Conservation (phyloP, 2,329 filamentous ascomycete genomes). For the Chalara sp. region DNA sequence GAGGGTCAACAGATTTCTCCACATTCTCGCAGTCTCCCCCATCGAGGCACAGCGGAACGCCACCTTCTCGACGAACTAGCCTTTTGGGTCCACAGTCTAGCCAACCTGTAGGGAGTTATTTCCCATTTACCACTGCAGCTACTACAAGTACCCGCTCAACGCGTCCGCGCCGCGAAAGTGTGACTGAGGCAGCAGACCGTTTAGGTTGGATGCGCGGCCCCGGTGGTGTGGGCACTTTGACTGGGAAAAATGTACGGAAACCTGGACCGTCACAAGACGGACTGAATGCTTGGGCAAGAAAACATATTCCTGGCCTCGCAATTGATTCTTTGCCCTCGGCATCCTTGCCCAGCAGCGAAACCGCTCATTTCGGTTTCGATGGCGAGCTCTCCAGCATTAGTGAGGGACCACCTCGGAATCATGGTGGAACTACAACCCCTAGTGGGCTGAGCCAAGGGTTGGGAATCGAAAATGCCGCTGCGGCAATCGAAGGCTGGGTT, state of each 20-base stretch:
- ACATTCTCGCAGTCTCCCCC: slow-evolving; percentile 12
- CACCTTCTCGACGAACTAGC: slow-evolving; percentile 18
- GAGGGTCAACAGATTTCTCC: slow-evolving; percentile 22
- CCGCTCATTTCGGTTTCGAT: slow-evolving; percentile 46
- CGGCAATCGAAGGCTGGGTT: slow-evolving; percentile 85
- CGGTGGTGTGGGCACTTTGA: slow-evolving; percentile 81
- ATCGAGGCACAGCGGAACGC: slow-evolving; percentile 15
- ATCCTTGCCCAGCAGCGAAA: slow-evolving; percentile 56
- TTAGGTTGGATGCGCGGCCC: slow-evolving; percentile 70
- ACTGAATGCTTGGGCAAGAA: slow-evolving; percentile 66
- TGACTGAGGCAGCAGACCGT: slow-evolving; percentile 30
- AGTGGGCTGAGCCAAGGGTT: slow-evolving; percentile 26
- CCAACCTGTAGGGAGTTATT: slow-evolving; percentile 20
- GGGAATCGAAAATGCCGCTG: slow-evolving; percentile 68
- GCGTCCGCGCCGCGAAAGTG: slow-evolving; percentile 24
- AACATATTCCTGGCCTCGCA: slow-evolving; percentile 73
- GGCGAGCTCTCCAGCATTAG: slow-evolving; percentile 33
- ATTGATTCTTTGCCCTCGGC: slow-evolving; percentile 62
- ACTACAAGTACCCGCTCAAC: not conserved
- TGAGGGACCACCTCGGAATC: slow-evolving; percentile 28
- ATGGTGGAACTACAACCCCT: not conserved
- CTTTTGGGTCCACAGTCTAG: slow-evolving; percentile 17
- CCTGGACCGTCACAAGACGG: slow-evolving; percentile 1
- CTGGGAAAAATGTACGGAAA: slow-evolving; percentile 44
- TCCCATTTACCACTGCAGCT: slow-evolving; percentile 22